Base-by-base conservation (phyloP, 176 grass and related monocot genomes). In the Zoysia pacifica region DNA sequence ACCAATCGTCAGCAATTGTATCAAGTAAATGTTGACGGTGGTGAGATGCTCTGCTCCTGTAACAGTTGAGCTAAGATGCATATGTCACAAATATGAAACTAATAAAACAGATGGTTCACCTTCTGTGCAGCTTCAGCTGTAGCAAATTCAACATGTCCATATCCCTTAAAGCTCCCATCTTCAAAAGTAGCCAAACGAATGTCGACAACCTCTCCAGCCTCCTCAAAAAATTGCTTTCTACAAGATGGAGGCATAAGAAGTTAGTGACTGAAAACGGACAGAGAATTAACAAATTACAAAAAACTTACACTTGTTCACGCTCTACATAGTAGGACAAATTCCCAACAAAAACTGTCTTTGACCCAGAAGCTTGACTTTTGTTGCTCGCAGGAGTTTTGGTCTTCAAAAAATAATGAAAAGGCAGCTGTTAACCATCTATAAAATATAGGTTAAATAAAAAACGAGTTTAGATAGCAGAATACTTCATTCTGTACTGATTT, bases 141-240 rank as follows among this genome's bases (percentile, higher is more conserved):
- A 19, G 89, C 73, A 52, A 97, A 97, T 85, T 93, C 91, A 78
- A 97, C 89, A 89, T 97, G 91, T 6, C 61, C 89, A 85, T 65
- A 97, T 14, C 94, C 94, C 76, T 58, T 93, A 13, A 75, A 86
- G 11, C 41, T 63, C 9, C 88, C 87, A 80, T 93, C 88, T 11
- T 83, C 84, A 47, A 45, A 44, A 9, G 67, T 80, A 64, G 70
- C 12, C 39, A 97, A 69, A 35, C 91, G 84, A 50, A 93, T 74
- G 64, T 93, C 82, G 84, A 72, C 69, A 75, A 97, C 45, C 68
- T 89, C 87, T 39, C 90, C 93, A 48, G 69, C 84, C 56, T 81
- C 54, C 83, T 71, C 52, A 54, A 97, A 97, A 81, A 91, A 97
- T 83, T 89, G 79, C 65, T 81, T 82, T 35, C 94, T 97, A 60